Conservation (phyloP, 2,329 filamentous ascomycete genomes). For the Beauveria sp. region DNA sequence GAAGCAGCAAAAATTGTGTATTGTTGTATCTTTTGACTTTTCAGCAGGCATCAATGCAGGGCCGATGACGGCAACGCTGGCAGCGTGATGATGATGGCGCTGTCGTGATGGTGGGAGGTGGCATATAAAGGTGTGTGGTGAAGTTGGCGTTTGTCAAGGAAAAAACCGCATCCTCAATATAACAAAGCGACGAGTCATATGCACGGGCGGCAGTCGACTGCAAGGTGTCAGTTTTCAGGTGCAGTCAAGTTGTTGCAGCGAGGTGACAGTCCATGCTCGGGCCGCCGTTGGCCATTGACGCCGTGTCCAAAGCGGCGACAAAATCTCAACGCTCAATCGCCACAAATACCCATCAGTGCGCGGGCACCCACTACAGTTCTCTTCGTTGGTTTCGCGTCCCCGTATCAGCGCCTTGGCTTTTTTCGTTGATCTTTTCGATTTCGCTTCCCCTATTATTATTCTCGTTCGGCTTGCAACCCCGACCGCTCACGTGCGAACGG, state of each 20-base stretch:
- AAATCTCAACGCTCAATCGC: neutral
- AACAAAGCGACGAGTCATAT: neutral
- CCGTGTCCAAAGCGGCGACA: neutral
- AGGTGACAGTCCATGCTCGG: neutral
- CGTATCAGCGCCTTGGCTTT: too few species aligned
- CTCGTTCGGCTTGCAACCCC: neutral
- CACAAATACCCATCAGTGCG: neutral
- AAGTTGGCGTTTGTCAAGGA: neutral
- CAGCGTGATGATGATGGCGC: neutral
- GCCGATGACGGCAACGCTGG: neutral
- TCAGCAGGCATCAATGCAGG: neutral
- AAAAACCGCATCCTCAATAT: neutral
- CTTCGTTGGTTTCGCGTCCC: neutral
- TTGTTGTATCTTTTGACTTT: neutral
- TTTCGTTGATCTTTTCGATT: neutral
- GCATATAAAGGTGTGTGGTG: neutral
- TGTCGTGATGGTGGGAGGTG: too few species aligned
- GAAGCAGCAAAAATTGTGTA: neutral
- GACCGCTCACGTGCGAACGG: constrained; percentile 8
- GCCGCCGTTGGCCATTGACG: neutral
- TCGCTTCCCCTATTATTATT: neutral
- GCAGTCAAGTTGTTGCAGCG: neutral
- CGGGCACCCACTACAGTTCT: neutral
- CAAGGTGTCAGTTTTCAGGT: neutral
- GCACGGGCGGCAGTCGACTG: neutral